Percentiles rank a stretch among this genome's conserved stretches.
phyloP scores from a whole-genome alignment of 306 rosid species.

The cucumber (Cucumis sativus) region Cucumber_9930_V3 NC_026657.2:28316501-28317000 shows the following conservation, averaged over 20 bases:
- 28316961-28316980: constrained; percentile 66
- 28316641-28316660: constrained; percentile 71
- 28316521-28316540: neutral
- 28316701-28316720: neutral
- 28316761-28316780: neutral
- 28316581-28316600: constrained; percentile 63
- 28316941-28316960: constrained; percentile 61
- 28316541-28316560: constrained; percentile 49
- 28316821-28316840: neutral
- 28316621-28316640: constrained; percentile 76
- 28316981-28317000: constrained; percentile 50
- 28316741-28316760: neutral
- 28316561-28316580: constrained; percentile 87
- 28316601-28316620: constrained; percentile 39
- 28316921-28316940: constrained; percentile 57
- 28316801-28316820: neutral
- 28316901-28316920: constrained; percentile 81
- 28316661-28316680: constrained; percentile 61
- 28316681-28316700: constrained; percentile 38
- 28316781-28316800: neutral
- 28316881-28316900: constrained; percentile 76
- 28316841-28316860: constrained; percentile 35
- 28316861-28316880: constrained; percentile 66
- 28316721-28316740: neutral
- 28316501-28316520: neutral